Evolutionary conservation across 2,329 filamentous ascomycete species (phyloP).

Genomic region (Chalaropsis ovoidea): DNA sequence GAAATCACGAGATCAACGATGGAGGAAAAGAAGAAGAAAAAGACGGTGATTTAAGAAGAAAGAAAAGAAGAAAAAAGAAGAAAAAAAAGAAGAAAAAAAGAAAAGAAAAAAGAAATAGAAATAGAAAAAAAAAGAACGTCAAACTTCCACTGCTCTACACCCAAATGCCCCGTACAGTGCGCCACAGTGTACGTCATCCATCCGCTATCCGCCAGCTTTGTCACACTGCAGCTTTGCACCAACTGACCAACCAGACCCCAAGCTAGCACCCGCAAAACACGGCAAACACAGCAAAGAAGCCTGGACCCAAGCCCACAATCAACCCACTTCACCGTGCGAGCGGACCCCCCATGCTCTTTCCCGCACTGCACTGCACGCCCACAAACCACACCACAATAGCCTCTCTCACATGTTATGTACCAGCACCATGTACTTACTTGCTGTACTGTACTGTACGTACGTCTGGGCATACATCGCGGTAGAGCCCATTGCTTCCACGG

Average conservation of each 20-base stretch:
- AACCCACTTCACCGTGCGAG: no score
- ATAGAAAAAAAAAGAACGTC: no score
- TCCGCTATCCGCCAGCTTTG: conserved; percentile 9
- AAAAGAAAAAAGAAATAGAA: no score
- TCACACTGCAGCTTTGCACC: not conserved
- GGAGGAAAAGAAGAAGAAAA: not conserved
- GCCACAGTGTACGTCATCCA: conserved; percentile 12
- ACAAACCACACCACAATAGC: no score
- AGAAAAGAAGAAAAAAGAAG: not conserved
- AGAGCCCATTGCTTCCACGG: not conserved
- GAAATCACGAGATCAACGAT: not conserved
- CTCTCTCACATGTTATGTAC: no score
- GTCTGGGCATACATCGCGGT: not conserved
- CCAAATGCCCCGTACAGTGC: conserved; percentile 5
- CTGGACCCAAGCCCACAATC: no score
- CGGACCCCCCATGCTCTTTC: not conserved
- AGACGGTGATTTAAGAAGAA: not conserved
- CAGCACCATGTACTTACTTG: not conserved
- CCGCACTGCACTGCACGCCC: no score
- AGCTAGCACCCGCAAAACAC: not conserved
- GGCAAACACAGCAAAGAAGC: not conserved
- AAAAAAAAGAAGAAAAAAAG: not conserved
- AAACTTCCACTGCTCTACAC: not conserved
- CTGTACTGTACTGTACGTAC: not conserved
- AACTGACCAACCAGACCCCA: not conserved